Evolutionary conservation across 176 grass and related monocot genomes (phyloP), one percentile per base, ranked within the genome.

Genomic region (Puya raimondii): DNA sequence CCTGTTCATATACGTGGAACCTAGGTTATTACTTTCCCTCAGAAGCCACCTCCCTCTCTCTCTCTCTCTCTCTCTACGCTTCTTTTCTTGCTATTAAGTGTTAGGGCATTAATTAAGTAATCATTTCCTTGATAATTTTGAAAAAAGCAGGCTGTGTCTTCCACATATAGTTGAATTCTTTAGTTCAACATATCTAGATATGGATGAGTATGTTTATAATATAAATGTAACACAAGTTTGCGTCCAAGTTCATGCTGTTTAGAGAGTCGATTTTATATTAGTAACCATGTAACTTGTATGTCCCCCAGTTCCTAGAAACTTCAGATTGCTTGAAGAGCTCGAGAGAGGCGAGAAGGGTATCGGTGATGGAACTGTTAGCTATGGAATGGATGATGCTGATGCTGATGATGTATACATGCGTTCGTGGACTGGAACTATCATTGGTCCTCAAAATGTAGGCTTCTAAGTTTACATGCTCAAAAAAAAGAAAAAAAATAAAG

Each of bases 371-470:
- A 86, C 90, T 10, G 90, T 89, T 77, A 93, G 90, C 73, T 89
- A 93, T 76, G 90, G 90, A 66, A 92, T 92, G 90, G 90, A 89
- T 81, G 86, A 92, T 86, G 74, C 80, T 81, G 86, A 92, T 86
- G 74, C 80, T 81, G 90, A 92, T 76, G 90, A 92, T 63, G 86
- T 88, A 74, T 89, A 84, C 56, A 89, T 93, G 90, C 83, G 74
- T 18, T 93, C 86, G 57, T 93, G 90, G 90, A 93, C 90, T 47
- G 90, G 90, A 25, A 89, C 86, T 25, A 93, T 93, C 23, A 93
- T 93, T 51, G 86, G 90, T 21, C 86, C 90, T 25, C 78, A 79
- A 47, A 93, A 89, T 78, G 90, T 93, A 93, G 52, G 70, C 5
- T 75, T 21, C 58, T 21, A 9, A 85, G 74, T 59, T 59, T 18